phyloP scores from a whole-genome alignment of 306 rosid species.

The Malus orientalis region DNA sequence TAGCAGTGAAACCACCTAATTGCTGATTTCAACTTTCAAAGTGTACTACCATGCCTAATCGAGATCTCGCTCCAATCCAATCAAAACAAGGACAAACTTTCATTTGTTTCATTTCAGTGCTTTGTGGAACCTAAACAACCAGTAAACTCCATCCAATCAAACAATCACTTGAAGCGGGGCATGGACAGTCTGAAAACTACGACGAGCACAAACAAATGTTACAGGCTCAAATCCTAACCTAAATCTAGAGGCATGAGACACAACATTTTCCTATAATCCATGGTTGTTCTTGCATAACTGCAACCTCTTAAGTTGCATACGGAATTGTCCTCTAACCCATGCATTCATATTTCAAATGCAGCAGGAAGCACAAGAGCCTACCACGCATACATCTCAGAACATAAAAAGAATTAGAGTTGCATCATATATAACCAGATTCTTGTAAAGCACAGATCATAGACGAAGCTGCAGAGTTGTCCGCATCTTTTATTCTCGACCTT shows the following conservation, averaged over 20 bases:
- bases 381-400: too few species aligned
- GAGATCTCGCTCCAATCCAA: too few species aligned
- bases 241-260: not conserved
- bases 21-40: too few species aligned
- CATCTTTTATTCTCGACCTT: constrained; percentile 37
- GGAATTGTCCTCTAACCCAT: not conserved
- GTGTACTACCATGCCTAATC: too few species aligned
- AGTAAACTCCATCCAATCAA: too few species aligned
- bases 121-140: too few species aligned
- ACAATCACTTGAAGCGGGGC: not conserved
- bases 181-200: too few species aligned
- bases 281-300: not conserved
- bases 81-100: too few species aligned
- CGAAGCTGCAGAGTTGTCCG: constrained; percentile 73
- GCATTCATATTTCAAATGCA: not conserved
- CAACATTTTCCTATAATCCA: not conserved
- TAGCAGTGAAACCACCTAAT: too few species aligned
- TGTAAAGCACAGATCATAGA: constrained; percentile 42
- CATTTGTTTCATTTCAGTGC: too few species aligned
- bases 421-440: constrained; percentile 26
- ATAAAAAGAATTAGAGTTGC: not conserved
- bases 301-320: not conserved
- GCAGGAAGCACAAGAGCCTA: not conserved
- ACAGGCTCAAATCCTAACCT: not conserved
- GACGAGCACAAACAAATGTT: not conserved